phyloP scores from a whole-genome alignment of 1,284 basidiomycete species.

The Ustilago hordei region DNA sequence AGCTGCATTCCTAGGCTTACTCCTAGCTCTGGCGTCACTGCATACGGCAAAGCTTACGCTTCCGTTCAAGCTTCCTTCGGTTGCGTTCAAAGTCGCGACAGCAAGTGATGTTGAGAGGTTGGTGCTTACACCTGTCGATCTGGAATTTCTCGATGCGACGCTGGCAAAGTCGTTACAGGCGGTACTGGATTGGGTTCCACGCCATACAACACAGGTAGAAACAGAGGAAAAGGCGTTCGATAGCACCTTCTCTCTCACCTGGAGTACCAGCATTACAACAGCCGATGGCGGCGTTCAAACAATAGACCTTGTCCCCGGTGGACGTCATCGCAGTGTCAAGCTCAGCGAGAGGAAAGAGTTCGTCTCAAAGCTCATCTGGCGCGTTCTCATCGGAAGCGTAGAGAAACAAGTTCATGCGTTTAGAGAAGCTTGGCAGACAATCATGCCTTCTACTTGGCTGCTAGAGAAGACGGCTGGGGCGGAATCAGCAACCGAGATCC shows the following conservation, averaged over 20 bases:
- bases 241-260: slow-evolving; percentile 39
- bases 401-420: slow-evolving; percentile 27
- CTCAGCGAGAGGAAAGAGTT: slow-evolving; percentile 25
- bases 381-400: slow-evolving; percentile 33
- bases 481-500: slow-evolving; percentile 23
- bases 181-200: slow-evolving; percentile 32
- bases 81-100: slow-evolving; percentile 37
- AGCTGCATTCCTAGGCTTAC: slow-evolving; percentile 43
- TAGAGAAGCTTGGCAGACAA: slow-evolving; percentile 31
- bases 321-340: slow-evolving; percentile 36
- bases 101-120: slow-evolving; percentile 7
- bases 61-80: slow-evolving; percentile 30
- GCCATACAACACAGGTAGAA: not conserved
- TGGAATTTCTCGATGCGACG: slow-evolving; percentile 35
- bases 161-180: slow-evolving; percentile 38
- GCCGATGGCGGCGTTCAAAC: slow-evolving; percentile 19
- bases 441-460: slow-evolving; percentile 34
- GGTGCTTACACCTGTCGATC: slow-evolving; percentile 26
- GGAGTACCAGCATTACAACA: slow-evolving; percentile 31
- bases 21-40: slow-evolving; percentile 51
- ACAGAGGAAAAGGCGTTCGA: slow-evolving; percentile 26
- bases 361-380: slow-evolving; percentile 36
- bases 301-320: slow-evolving; percentile 43
- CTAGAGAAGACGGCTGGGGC: not conserved
- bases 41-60: slow-evolving; percentile 51